Evolutionary conservation across 805 yeast genomes (phyloP), one percentile per base, ranked within the genome.

Genomic region (Starmerella stigmatis): DNA sequence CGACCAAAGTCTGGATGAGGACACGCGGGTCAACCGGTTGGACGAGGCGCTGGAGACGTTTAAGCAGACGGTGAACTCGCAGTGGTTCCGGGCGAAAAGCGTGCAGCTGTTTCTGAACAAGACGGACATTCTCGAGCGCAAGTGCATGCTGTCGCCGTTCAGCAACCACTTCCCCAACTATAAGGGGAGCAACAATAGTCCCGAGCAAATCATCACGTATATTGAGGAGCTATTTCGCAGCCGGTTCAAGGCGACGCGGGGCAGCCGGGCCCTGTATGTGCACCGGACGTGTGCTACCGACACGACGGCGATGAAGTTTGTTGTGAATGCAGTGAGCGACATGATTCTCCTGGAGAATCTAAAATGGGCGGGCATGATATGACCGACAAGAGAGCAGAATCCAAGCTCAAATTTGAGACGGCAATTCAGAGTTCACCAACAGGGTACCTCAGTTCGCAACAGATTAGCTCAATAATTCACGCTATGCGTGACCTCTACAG

Each of bases 221-320:
- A 81, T 89, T 59, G 94, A 83, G 57, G 66, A 68, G 33, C 64
- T 75, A 41, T 84, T 86, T 54, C 58, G 80, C 47, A 68, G 74
- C 44, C 61, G 83, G 48, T 85, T 86, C 60, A 67, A 75, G 49
- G 61, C 72, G 3, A 30, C 30, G 9, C 16, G 40, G 5, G 73
- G 76, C 26, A 72, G 75, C 38, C 75, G 78, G 51, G 89, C 86
- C n/a, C 74, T 92, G 26, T 92, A 92, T 60, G 81, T 85, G 19
- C 96, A 86, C 65, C 69, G 86, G 53, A 92, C 98, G 1, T 86
- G 96, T 65, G 98, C 98, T 0, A 92, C 98, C 0, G 97, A 92
- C 61, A 76, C 94, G 0, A 70, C 75, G 45, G 75, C 86, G 23
- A 92, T 92, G 95, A 74, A 75, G 58, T 89, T 88, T 58, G 96